phyloP scores from a whole-genome alignment of 1,284 basidiomycete species.

The Melampsora abietis-canadensis region DNA sequence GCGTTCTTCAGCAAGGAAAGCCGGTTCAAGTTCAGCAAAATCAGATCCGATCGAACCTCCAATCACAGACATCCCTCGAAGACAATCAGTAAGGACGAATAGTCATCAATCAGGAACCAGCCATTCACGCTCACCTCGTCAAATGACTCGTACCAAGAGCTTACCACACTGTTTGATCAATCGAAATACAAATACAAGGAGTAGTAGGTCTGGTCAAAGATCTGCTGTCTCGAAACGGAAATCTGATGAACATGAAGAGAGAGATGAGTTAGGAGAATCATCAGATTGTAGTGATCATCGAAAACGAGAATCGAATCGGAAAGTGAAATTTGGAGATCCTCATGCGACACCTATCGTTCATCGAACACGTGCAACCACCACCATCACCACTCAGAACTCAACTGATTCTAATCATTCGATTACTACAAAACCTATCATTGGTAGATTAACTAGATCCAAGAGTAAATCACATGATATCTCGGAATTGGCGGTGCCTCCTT shows the following conservation, averaged over 20 bases:
- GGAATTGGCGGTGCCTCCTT: background rate
- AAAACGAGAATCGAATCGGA: constrained; percentile 5
- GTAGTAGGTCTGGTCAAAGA: background rate
- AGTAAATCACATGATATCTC: background rate
- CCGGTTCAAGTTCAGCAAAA: background rate
- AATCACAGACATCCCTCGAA: background rate
- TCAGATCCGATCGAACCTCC: background rate
- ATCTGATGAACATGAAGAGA: background rate
- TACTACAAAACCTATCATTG: background rate
- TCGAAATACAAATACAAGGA: background rate
- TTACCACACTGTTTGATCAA: background rate
- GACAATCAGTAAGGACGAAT: background rate
- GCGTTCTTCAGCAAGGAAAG: background rate
- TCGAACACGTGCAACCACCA: constrained; percentile 26
- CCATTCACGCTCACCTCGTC: background rate
- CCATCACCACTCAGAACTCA: background rate
- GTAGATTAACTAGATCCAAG: background rate
- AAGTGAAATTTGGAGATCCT: constrained; percentile 1
- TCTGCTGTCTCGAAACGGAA: background rate
- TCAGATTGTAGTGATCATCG: background rate
- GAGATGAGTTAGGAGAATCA: background rate
- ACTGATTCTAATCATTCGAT: constrained; percentile 2
- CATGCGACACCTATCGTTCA: constrained; percentile 18
- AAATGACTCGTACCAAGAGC: constrained; percentile 21
- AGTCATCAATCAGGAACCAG: background rate